These are phyloP conservation scores for Colletotrichum magnum DNA, from an alignment of 2,329 filamentous ascomycete species.

Conservation along the genomic window DNA sequence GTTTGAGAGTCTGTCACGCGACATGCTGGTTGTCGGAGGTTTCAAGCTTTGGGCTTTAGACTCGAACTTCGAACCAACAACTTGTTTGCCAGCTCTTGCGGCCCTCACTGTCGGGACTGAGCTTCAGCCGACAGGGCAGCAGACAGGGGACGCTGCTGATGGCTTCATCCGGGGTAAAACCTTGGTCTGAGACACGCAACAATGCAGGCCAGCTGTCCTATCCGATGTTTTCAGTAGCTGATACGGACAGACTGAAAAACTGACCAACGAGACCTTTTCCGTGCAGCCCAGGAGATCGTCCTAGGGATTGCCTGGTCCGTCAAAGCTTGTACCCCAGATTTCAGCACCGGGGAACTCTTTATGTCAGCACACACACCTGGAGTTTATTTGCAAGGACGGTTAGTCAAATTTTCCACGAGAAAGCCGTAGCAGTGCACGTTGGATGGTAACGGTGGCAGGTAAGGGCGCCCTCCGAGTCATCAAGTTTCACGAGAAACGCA, in stretches of 20 bases:
- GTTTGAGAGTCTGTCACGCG: slow-evolving; percentile 3
- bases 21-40: slow-evolving; percentile 14
- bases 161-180: slow-evolving; percentile 5
- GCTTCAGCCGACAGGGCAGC: not conserved
- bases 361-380: slow-evolving; percentile 29
- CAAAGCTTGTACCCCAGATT: slow-evolving; percentile 35
- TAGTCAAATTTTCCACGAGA: too few species aligned
- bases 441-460: slow-evolving; percentile 3
- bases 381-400: slow-evolving; percentile 18
- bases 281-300: not conserved
- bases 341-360: slow-evolving; percentile 27
- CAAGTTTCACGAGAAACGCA: not conserved
- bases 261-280: not conserved
- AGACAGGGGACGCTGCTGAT: not conserved
- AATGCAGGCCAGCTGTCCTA: slow-evolving; percentile 3
- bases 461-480: not conserved
- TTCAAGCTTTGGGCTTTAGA: not conserved
- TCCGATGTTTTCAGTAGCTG: slow-evolving; percentile 25
- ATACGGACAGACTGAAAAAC: slow-evolving; percentile 1
- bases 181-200: slow-evolving; percentile 4
- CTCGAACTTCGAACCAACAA: not conserved
- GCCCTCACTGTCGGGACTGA: not conserved
- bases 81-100: not conserved
- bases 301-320: slow-evolving; percentile 31
- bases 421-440: slow-evolving; percentile 25